Evolutionary conservation across 75 land plant species (phyloP).

Genomic region (Chamaecyparis obtusa): DNA sequence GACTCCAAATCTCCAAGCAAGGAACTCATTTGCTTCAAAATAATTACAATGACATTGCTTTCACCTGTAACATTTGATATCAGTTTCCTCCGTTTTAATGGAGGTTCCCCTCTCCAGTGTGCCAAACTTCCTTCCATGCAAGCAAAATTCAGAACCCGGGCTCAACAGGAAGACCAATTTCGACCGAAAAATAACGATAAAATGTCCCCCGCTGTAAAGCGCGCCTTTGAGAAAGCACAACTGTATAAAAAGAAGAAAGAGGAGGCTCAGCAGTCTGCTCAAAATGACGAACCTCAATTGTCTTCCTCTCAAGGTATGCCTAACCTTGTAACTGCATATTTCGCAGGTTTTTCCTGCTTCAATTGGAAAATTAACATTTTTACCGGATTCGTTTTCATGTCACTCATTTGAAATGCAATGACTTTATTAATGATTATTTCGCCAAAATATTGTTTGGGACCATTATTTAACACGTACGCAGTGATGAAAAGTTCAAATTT

Average conservation of each 20-base stretch:
- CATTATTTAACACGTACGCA: too few relatives aligned
- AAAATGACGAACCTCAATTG: neutral
- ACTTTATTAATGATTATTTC: too few relatives aligned
- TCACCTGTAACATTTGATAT: neutral
- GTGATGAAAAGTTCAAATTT: too few relatives aligned
- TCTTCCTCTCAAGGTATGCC: neutral
- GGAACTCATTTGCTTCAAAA: neutral
- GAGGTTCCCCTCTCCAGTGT: neutral
- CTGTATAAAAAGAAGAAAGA: neutral
- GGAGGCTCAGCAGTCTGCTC: neutral
- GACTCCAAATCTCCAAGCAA: neutral
- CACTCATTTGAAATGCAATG: neutral
- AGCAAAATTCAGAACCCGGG: neutral
- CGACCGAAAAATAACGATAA: neutral
- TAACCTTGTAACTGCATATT: neutral
- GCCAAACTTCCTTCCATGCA: neutral
- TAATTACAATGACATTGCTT: neutral
- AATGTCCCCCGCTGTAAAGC: neutral
- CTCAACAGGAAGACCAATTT: neutral
- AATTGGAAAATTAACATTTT: neutral
- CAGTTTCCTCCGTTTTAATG: neutral
- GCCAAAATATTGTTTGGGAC: too few relatives aligned
- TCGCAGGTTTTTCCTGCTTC: neutral
- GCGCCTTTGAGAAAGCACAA: slow-evolving; percentile 1
- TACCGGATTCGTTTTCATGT: neutral